A percentile compares a stretch with the other conserved stretches of the same genome.
phyloP scores from a whole-genome alignment of 2,329 filamentous ascomycete species.

The Diaporthe sp. region DNA sequence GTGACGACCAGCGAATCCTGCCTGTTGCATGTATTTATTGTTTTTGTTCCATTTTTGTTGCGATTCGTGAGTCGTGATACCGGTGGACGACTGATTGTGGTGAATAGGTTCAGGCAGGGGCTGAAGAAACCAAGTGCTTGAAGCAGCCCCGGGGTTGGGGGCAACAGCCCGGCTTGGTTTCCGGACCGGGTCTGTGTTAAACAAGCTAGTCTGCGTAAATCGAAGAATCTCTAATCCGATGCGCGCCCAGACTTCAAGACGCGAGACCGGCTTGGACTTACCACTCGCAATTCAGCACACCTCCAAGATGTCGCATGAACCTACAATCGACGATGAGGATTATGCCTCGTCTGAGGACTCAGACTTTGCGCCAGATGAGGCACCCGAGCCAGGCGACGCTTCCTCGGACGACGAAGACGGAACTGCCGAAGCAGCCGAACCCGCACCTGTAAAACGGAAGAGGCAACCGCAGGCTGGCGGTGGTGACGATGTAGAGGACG shows the following conservation, averaged over 20 bases:
- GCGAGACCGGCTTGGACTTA: not conserved
- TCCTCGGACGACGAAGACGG: constrained; percentile 66
- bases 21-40: constrained; percentile 36
- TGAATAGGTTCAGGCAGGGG: not conserved
- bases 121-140: not conserved
- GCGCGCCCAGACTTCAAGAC: not conserved
- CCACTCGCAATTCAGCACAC: not conserved
- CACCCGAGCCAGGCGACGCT: constrained; percentile 51
- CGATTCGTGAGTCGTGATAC: not conserved
- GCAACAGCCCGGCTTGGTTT: not conserved
- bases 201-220: not conserved
- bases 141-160: not conserved
- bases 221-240: not conserved
- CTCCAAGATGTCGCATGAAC: constrained; percentile 59
- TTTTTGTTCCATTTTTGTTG: not conserved
- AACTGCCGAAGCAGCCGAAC: constrained; percentile 46
- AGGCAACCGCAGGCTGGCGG: constrained; percentile 42
- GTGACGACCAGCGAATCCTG: constrained; percentile 37
- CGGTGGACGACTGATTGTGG: not conserved
- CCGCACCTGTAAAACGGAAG: constrained; percentile 52
- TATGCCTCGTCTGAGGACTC: constrained; percentile 82
- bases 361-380: constrained; percentile 76
- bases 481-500: constrained; percentile 57
- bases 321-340: constrained; percentile 61
- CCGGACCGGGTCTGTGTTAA: not conserved